Evolutionary conservation across 1,284 basidiomycete genomes (phyloP), one percentile per base, ranked within the genome.

Genomic region (Cutaneotrichosporon sp.): DNA sequence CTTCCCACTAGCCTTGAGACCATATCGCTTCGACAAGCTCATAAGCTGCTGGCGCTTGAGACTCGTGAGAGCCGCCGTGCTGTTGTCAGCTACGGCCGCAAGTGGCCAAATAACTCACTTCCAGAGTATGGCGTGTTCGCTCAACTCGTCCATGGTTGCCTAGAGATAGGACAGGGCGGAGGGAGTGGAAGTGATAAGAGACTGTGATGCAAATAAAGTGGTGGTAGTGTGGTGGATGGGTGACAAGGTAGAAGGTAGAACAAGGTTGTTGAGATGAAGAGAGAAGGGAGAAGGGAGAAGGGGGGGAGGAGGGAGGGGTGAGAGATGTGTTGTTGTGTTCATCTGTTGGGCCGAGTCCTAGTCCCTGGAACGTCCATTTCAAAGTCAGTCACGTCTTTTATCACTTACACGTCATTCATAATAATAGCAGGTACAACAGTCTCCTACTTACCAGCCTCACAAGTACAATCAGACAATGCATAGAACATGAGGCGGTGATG

Each of bases 31-130:
- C 18, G 77, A 80, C 6, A 81, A 62, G 21, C 74, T 76, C 4
- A 79, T 67, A 14, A 81, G 75, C 64, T 81, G 78, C 65, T 76
- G 74, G n/a, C 79, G 68, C 60, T 78, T 76, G 9, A 80, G 69
- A 5, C 76, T 72, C 56, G 72, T 69, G 26, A 80, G 70, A 26
- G 78, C 78, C 2, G 78, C 73, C 2, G 72, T 69, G 61, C 77
- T 78, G 64, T 21, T 40, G 34, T 58, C 34, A 56, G 30, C 42
- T 34, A 26, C 21, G 21, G 13, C 10, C 14, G 1, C 32, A 18
- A 14, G 26, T 26, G 26, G 26, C 26, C 26, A 3, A n/a, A 31
- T 5, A 16, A 61, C 66, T 40, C 46, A 68, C 66, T 68, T 68
- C 49, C 46, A 68, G 9, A 68, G 61, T 40, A 68, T 68, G 58